phyloP scores from a whole-genome alignment of 306 rosid species.

The Rosa rugosa region DNA sequence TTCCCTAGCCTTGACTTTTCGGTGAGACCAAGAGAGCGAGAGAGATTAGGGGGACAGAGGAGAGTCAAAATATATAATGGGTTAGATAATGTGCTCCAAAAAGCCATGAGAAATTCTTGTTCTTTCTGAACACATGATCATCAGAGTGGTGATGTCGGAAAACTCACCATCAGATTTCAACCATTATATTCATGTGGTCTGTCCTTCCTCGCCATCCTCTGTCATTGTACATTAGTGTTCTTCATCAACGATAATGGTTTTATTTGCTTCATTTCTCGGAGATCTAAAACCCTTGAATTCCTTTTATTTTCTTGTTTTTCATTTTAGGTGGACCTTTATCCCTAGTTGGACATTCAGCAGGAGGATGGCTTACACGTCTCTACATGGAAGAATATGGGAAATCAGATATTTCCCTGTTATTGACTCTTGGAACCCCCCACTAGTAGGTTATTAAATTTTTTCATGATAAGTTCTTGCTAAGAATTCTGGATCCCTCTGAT shows the following conservation, averaged over 20 bases:
- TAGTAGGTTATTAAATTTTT: constrained; percentile 34
- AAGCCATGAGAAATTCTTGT: neutral
- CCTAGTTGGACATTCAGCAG: constrained; percentile 82
- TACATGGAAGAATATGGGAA: constrained; percentile 69
- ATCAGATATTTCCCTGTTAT: constrained; percentile 61
- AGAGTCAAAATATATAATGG: too few species aligned
- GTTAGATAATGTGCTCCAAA: neutral
- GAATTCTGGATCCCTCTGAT: neutral
- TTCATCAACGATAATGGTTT: too few species aligned
- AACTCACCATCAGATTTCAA: neutral
- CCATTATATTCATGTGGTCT: too few species aligned
- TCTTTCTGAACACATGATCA: neutral
- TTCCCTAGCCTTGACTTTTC: too few species aligned
- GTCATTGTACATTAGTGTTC: too few species aligned
- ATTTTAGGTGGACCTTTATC: constrained; percentile 46
- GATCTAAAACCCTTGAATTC: too few species aligned
- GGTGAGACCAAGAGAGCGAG: too few species aligned
- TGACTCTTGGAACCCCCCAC: constrained; percentile 97
- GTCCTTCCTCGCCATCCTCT: too few species aligned
- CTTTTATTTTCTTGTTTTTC: too few species aligned
- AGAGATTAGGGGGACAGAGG: too few species aligned
- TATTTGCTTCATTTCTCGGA: too few species aligned
- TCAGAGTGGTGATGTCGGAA: neutral
- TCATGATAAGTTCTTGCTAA: constrained; percentile 12
- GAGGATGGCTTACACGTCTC: constrained; percentile 97